phyloP scores from a whole-genome alignment of 176 grass and related monocot species.

The Themeda triandra region DNA sequence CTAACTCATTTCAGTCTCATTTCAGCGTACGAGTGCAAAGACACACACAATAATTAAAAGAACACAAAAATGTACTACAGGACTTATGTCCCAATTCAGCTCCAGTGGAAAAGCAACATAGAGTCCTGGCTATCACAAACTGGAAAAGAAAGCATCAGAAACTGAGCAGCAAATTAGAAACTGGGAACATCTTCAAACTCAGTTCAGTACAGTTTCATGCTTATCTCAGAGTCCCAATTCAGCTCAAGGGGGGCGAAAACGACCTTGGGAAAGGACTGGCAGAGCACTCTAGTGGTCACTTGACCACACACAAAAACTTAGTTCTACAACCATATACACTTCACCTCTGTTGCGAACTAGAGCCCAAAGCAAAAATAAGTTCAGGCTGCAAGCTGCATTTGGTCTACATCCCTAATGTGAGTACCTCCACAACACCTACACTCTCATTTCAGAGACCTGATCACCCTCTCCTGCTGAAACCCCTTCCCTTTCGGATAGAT shows the following conservation, averaged over 20 bases:
- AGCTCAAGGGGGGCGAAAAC: slow-evolving; percentile 2
- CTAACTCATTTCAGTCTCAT: not conserved
- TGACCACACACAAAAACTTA: not conserved
- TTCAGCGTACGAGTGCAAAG: not conserved
- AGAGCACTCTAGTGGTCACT: slow-evolving; percentile 3
- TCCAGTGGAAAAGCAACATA: not conserved
- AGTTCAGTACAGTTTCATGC: slow-evolving; percentile 5
- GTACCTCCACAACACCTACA: slow-evolving; percentile 34
- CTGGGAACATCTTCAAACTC: not conserved
- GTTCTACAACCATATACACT: slow-evolving; percentile 37
- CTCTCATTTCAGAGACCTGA: slow-evolving; percentile 36
- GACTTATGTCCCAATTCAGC: not conserved
- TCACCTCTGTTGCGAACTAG: slow-evolving; percentile 26
- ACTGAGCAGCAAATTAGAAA: not conserved
- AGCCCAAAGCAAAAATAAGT: slow-evolving; percentile 55
- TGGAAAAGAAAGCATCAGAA: not conserved
- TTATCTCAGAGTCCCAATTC: slow-evolving; percentile 15
- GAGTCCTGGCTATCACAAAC: too few species aligned
- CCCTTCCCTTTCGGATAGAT: slow-evolving; percentile 67
- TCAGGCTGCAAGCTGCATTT: slow-evolving; percentile 38
- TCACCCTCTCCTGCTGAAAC: slow-evolving; percentile 42
- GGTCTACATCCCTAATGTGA: slow-evolving; percentile 29
- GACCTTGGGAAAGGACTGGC: slow-evolving; percentile 29
- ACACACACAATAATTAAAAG: not conserved
- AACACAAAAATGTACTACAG: too few species aligned